These are phyloP conservation scores for Artemisia annua DNA, from an alignment of 129 eudicot species.

Conservation along the genomic window DNA sequence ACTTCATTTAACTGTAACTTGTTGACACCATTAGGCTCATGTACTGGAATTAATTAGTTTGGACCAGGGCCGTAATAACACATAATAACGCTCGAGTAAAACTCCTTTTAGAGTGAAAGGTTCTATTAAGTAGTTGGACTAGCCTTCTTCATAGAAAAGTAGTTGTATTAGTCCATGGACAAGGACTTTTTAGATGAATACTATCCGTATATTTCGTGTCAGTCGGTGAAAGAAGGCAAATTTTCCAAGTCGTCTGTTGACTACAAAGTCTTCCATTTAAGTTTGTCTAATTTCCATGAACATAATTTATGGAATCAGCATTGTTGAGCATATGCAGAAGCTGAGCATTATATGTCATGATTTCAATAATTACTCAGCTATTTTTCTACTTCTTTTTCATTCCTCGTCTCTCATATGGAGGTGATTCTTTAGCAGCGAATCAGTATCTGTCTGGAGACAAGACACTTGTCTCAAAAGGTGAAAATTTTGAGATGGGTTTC, in stretches of 20 bases:
- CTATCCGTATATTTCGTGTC: neutral
- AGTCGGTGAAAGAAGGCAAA: neutral
- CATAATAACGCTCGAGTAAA: neutral
- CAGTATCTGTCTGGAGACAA: constrained; percentile 41
- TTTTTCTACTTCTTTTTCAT: constrained; percentile 12
- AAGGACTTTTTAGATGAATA: neutral
- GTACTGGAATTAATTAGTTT: too few species aligned
- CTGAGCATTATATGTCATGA: constrained; percentile 9
- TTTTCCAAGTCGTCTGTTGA: neutral
- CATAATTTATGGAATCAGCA: neutral
- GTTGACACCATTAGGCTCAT: too few species aligned
- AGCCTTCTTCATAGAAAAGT: too few species aligned
- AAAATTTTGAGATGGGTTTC: constrained; percentile 38
- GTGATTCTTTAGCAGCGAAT: constrained; percentile 30
- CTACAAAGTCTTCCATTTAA: neutral
- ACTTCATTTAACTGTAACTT: too few species aligned
- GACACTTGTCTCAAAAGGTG: constrained; percentile 24
- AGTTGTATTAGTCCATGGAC: neutral
- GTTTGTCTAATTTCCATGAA: neutral
- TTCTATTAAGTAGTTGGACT: too few species aligned
- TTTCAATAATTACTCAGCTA: neutral
- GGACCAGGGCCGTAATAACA: neutral
- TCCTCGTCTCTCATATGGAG: constrained; percentile 12
- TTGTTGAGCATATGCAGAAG: neutral
- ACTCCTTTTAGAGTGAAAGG: too few species aligned